phyloP scores from a whole-genome alignment of 2,329 filamentous ascomycete genomes.

The Pseudonectria buxi region DNA sequence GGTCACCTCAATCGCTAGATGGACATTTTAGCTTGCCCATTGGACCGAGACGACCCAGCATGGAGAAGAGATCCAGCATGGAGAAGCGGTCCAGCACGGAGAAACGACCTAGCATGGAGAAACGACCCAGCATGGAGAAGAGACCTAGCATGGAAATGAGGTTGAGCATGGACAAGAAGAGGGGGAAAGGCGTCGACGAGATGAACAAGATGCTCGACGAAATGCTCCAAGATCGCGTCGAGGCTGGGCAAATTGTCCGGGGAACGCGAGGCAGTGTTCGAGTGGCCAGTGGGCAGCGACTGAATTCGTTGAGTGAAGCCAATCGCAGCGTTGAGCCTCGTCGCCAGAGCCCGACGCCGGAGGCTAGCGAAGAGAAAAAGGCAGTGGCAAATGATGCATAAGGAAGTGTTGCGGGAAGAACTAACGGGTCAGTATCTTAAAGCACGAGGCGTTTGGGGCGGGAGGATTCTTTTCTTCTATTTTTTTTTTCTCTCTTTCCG shows the following conservation, averaged over 20 bases:
- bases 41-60: no score
- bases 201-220: slow-evolving; percentile 92
- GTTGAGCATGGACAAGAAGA: slow-evolving; percentile 36
- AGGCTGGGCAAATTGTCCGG: slow-evolving; percentile 65
- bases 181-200: slow-evolving; percentile 72
- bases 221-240: slow-evolving; percentile 88
- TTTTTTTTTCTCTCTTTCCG: no score
- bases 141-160: slow-evolving; percentile 12
- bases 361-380: slow-evolving; percentile 16
- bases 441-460: slow-evolving; percentile 11
- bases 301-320: slow-evolving; percentile 28
- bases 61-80: no score
- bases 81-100: no score
- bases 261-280: slow-evolving; percentile 61
- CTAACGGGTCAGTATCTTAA: slow-evolving; percentile 1
- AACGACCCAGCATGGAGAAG: no score
- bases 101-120: no score
- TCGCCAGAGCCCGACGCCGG: slow-evolving; percentile 30
- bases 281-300: slow-evolving; percentile 42
- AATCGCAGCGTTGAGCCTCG: slow-evolving; percentile 33
- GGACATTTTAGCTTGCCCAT: no score
- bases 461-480: slow-evolving; percentile 8
- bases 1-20: slow-evolving; percentile 20
- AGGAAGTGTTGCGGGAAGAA: slow-evolving; percentile 1
- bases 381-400: slow-evolving; percentile 12